Conservation (phyloP, 2,329 filamentous ascomycete genomes). For the Xylaria hypoxylon region DNA sequence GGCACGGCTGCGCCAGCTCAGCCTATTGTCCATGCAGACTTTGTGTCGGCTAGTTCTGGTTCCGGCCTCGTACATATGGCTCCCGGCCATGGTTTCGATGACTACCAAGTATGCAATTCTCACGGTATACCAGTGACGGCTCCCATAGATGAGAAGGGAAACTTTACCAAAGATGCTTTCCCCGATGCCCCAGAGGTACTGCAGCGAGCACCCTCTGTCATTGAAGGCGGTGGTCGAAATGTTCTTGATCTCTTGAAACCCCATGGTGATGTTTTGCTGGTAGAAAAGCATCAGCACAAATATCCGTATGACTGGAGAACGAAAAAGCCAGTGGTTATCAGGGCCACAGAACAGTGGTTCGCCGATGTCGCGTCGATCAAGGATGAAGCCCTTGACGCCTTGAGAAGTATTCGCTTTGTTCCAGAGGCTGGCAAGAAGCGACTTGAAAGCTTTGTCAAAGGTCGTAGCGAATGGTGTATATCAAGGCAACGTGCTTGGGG, state of each 20-base stretch:
- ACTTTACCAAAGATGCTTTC: constrained; percentile 83
- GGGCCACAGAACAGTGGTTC: constrained; percentile 98
- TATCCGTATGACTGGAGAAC: constrained; percentile 99
- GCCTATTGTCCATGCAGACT: constrained; percentile 83
- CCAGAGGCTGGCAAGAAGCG: constrained; percentile 79
- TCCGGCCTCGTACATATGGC: constrained; percentile 95
- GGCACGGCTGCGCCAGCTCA: constrained; percentile 68
- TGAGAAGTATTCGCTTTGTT: constrained; percentile 80
- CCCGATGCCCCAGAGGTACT: constrained; percentile 75
- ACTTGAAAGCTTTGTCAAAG: constrained; percentile 86
- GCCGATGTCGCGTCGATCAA: constrained; percentile 90
- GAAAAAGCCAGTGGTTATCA: constrained; percentile 88
- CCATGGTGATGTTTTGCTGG: constrained; percentile 70
- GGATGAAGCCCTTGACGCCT: constrained; percentile 73
- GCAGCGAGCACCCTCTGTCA: constrained; percentile 74
- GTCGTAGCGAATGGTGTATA: constrained; percentile 96
- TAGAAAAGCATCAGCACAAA: constrained; percentile 84
- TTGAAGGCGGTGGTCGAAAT: constrained; percentile 74
- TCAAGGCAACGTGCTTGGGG: constrained; percentile 96
- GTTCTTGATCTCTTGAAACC: constrained; percentile 75
- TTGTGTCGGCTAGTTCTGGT: constrained; percentile 90
- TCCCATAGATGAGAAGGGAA: constrained; percentile 83
- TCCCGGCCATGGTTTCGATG: constrained; percentile 95
- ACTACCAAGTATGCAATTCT: constrained; percentile 83
- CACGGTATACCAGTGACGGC: constrained; percentile 80